phyloP scores from a whole-genome alignment of 2,329 filamentous ascomycete species.

The Ophiocordyceps camponoti-floridani region DNA sequence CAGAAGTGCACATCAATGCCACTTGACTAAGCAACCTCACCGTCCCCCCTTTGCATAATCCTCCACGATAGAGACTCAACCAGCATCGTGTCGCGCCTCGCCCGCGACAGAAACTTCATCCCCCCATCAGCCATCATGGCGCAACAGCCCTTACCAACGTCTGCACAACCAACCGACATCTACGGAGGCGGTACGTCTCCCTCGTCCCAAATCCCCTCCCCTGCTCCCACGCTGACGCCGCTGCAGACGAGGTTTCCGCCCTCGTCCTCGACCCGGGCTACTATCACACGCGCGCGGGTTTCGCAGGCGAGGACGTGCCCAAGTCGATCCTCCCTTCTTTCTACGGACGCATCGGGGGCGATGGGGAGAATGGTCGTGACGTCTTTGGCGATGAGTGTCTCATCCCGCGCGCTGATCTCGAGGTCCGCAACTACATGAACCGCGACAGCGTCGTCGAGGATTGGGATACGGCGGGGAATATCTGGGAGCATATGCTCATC shows the following conservation, averaged over 20 bases:
- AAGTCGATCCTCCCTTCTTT: constrained; percentile 85
- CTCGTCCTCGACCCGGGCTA: constrained; percentile 93
- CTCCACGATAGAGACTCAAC: too few relatives aligned
- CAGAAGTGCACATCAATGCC: too few relatives aligned
- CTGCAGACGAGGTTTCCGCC: constrained; percentile 83
- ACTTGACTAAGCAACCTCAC: neutral
- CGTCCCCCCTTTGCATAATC: neutral
- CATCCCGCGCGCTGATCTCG: constrained; percentile 55
- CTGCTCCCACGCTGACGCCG: neutral
- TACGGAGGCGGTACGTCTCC: constrained; percentile 39
- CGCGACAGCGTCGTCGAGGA: constrained; percentile 83
- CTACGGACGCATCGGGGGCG: constrained; percentile 46
- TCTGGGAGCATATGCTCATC: constrained; percentile 89
- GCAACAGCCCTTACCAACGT: constrained; percentile 31
- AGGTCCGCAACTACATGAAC: constrained; percentile 84
- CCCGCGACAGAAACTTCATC: too few relatives aligned
- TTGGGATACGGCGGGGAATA: constrained; percentile 76
- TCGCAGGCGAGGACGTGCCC: constrained; percentile 92
- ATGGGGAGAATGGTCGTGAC: constrained; percentile 25
- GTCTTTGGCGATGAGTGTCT: constrained; percentile 87
- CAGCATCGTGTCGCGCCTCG: too few relatives aligned
- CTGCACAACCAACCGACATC: constrained; percentile 41
- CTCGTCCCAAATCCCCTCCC: neutral
- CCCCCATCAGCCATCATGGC: neutral
- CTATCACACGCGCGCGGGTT: constrained; percentile 79